Percentiles rank a stretch among this genome's conserved stretches.
phyloP scores from a whole-genome alignment of 2,329 filamentous ascomycete genomes.

The Rhinocladiella mackenziei region DNA sequence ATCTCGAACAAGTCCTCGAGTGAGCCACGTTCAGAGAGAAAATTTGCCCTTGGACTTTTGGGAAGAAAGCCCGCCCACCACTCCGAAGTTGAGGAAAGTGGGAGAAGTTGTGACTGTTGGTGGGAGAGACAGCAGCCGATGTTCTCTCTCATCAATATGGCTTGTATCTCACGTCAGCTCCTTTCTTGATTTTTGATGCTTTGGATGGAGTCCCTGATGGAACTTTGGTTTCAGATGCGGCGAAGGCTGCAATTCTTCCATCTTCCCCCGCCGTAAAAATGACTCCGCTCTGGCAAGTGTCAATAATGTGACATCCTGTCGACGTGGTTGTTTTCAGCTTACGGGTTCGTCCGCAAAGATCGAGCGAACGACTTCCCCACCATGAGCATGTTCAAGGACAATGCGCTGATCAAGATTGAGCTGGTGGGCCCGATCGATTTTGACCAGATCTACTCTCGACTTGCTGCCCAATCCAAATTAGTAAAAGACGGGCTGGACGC shows the following conservation, averaged over 20 bases:
- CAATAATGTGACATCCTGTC: slow-evolving; percentile 6
- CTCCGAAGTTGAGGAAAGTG: too few relatives aligned
- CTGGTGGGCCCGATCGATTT: slow-evolving; percentile 26
- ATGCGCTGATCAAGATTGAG: slow-evolving; percentile 41
- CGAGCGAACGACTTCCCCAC: slow-evolving; percentile 47
- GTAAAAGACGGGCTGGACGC: not conserved
- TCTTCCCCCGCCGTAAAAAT: slow-evolving; percentile 47
- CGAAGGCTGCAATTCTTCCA: slow-evolving; percentile 31
- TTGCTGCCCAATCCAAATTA: slow-evolving; percentile 12
- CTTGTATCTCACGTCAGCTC: slow-evolving; percentile 22
- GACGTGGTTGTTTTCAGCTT: slow-evolving; percentile 21
- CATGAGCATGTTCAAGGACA: slow-evolving; percentile 46
- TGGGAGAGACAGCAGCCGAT: not conserved
- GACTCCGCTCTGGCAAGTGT: slow-evolving; percentile 33
- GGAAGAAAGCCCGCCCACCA: too few relatives aligned
- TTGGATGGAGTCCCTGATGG: slow-evolving; percentile 5
- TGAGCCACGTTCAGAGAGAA: too few relatives aligned
- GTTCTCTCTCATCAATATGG: slow-evolving; percentile 22
- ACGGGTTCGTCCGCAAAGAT: slow-evolving; percentile 45
- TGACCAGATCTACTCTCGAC: slow-evolving; percentile 40
- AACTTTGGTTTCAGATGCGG: slow-evolving; percentile 2
- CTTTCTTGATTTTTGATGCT: slow-evolving; percentile 22
- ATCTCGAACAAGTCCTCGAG: too few relatives aligned
- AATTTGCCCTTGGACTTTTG: too few relatives aligned
- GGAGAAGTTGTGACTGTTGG: too few relatives aligned